These are phyloP conservation scores for Pseudozyma flocculosa DNA, from an alignment of 1,284 basidiomycete genomes.

Conservation along the genomic window DNA sequence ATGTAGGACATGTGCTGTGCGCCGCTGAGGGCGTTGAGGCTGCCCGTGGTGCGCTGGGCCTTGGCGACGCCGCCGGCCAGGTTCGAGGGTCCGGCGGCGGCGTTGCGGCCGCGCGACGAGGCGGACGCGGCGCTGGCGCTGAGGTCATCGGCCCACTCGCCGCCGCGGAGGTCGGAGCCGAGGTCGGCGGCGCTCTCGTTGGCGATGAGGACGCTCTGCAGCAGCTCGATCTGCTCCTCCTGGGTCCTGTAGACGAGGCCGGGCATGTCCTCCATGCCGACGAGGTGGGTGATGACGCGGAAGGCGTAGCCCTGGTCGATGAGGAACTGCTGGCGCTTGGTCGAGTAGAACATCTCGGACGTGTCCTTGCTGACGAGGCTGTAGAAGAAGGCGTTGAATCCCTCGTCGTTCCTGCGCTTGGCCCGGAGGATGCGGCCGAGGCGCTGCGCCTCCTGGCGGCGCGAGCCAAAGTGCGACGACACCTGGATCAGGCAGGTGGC, in stretches of 20 bases:
- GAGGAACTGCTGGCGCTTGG: slow-evolving; percentile 96
- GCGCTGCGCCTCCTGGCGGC: slow-evolving; percentile 95
- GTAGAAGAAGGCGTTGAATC: slow-evolving; percentile 99
- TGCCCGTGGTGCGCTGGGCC: slow-evolving; percentile 53
- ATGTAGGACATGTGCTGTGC: slow-evolving; percentile 59
- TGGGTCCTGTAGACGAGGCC: slow-evolving; percentile 88
- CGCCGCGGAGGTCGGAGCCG: slow-evolving; percentile 73
- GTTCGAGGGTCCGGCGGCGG: slow-evolving; percentile 8
- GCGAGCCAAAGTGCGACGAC: slow-evolving; percentile 98
- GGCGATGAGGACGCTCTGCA: slow-evolving; percentile 83
- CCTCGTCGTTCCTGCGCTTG: slow-evolving; percentile 96
- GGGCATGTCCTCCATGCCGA: slow-evolving; percentile 81
- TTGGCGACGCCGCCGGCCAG: slow-evolving; percentile 21
- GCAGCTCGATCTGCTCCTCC: slow-evolving; percentile 90
- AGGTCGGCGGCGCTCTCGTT: slow-evolving; percentile 88
- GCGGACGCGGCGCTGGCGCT: slow-evolving; percentile 4
- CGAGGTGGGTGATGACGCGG: slow-evolving; percentile 97
- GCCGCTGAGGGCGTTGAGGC: slow-evolving; percentile 56
- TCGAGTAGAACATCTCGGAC: slow-evolving; percentile 99
- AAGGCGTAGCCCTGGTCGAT: slow-evolving; percentile 99
- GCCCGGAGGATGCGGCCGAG: slow-evolving; percentile 90
- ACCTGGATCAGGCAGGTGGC: slow-evolving; percentile 99
- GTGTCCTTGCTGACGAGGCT: slow-evolving; percentile 98
- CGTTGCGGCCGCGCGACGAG: background rate
- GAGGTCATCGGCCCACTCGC: slow-evolving; percentile 21